Evolutionary conservation across 352 stramenopile species (phyloP), one percentile per base, ranked within the genome.

Genomic region (Pythium diclinum): DNA sequence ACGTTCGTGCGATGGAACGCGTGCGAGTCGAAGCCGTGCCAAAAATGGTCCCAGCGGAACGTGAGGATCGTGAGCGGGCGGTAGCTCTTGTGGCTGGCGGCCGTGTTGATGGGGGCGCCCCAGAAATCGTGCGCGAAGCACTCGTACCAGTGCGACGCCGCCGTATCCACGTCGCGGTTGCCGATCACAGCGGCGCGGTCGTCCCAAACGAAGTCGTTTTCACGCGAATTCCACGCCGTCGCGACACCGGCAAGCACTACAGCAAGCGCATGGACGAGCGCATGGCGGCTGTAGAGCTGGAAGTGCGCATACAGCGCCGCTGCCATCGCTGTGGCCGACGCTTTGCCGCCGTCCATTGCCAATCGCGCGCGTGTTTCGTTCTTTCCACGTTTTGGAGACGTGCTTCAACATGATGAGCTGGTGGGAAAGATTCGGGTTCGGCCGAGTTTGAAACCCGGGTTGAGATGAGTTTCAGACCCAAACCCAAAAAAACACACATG

Each of bases 61-160:
- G 77, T 83, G 16, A 94, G 71, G 21, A 94, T 75, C 16, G 89
- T 88, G 38, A 97, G 59, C 16, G 91, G 91, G 0, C 91, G 77
- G 63, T 85, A 97, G 67, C 88, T 96, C 76, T 97, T 97, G 77
- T 97, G 91, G 58, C 78, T 93, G 13, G 62, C 60, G 1, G 49
- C 49, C 14, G 70, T 74, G 30, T 68, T 64, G 65, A 97, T 92
- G 33, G 69, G 19, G 5, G 76, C 73, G 8, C 89, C 89, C 91
- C 91, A 97, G 69, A 97, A 97, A 71, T 96, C 89, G 65, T 96
- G 75, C n/a, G 36, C 14, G 33, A 92, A 88, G 47, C 95, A 64
- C 30, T 85, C 72, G 21, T 42, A 52, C 56, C 78, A 74, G 11
- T 64, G 55, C 28, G 71, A 69, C 11, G 65, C 47, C 9, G 54